Percentiles rank a stretch among this genome's conserved stretches.
These are phyloP conservation scores for Chlorella sp. DNA, from an alignment of 139 green algal genomes.

Conservation along the genomic window DNA sequence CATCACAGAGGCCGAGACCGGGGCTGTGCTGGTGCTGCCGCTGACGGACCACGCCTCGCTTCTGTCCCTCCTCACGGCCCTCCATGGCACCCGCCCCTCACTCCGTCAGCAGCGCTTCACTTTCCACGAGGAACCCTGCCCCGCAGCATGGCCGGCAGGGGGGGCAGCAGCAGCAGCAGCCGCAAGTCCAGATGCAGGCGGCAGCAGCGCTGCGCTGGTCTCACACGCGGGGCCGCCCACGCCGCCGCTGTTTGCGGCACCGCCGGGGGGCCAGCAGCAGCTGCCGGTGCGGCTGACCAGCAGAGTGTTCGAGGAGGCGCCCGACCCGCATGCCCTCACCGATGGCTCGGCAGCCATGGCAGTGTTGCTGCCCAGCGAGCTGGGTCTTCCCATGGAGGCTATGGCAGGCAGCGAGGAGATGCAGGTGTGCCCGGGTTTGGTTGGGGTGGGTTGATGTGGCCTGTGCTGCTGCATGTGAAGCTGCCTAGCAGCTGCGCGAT, in stretches of 20 bases:
- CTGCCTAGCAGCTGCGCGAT: too few relatives aligned
- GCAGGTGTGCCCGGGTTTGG: not conserved
- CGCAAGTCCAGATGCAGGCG: too few relatives aligned
- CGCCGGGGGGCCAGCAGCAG: too few relatives aligned
- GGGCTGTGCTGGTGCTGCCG: not conserved
- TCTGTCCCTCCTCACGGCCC: not conserved
- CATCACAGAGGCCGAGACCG: not conserved
- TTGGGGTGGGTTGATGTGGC: not conserved
- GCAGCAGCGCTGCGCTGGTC: not conserved
- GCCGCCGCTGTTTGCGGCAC: not conserved
- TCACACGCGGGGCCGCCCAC: not conserved
- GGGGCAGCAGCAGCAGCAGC: not conserved
- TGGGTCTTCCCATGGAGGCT: not conserved
- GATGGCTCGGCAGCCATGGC: not conserved
- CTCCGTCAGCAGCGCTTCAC: slow-evolving; percentile 27
- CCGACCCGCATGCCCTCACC: slow-evolving; percentile 23
- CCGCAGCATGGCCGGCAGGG: too few relatives aligned
- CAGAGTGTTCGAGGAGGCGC: slow-evolving; percentile 18
- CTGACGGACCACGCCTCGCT: not conserved
- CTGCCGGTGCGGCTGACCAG: not conserved
- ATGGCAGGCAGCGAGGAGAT: slow-evolving; percentile 20
- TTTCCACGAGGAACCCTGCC: slow-evolving; percentile 6
- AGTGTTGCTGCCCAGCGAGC: slow-evolving; percentile 23
- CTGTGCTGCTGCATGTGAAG: not conserved
- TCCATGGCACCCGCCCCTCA: slow-evolving; percentile 17